Evolutionary conservation across 148 eudicot genomes (phyloP).

Genomic region (Silene conica): DNA sequence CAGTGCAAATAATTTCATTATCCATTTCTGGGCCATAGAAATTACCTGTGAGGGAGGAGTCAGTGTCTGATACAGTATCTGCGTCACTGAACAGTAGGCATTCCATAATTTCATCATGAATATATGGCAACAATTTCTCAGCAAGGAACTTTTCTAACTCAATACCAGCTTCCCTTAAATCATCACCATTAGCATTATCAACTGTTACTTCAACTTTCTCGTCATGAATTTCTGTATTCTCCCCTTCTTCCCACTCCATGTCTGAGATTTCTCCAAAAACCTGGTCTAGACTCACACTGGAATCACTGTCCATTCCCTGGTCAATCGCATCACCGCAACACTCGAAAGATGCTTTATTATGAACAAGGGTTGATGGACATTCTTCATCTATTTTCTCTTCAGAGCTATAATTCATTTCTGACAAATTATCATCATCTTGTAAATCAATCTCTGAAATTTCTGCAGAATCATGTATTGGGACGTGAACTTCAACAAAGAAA

Average conservation of each 20-base stretch:
- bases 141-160: conserved; percentile 21
- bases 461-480: conserved; percentile 18
- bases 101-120: conserved; percentile 41
- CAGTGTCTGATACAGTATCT: conserved; percentile 30
- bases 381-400: conserved; percentile 12
- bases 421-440: conserved; percentile 20
- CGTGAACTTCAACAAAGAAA: conserved; percentile 53
- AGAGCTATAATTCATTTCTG: conserved; percentile 15
- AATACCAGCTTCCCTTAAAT: conserved; percentile 24
- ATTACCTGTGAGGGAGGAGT: conserved; percentile 26
- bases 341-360: conserved; percentile 27
- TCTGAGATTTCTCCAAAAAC: conserved; percentile 38
- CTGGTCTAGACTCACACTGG: conserved; percentile 17
- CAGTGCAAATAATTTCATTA: conserved; percentile 2
- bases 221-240: conserved; percentile 18
- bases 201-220: background rate
- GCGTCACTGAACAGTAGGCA: conserved; percentile 31
- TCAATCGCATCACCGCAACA: conserved; percentile 15
- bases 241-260: conserved; percentile 68
- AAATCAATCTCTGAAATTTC: conserved; percentile 20
- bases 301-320: conserved; percentile 17
- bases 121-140: conserved; percentile 25
- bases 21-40: conserved; percentile 1
- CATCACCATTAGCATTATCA: conserved; percentile 21
- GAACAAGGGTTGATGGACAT: conserved; percentile 8